Conservation (phyloP, 2,329 filamentous ascomycete genomes). For the Ophiognomonia clavigignenti-juglandacearum region DNA sequence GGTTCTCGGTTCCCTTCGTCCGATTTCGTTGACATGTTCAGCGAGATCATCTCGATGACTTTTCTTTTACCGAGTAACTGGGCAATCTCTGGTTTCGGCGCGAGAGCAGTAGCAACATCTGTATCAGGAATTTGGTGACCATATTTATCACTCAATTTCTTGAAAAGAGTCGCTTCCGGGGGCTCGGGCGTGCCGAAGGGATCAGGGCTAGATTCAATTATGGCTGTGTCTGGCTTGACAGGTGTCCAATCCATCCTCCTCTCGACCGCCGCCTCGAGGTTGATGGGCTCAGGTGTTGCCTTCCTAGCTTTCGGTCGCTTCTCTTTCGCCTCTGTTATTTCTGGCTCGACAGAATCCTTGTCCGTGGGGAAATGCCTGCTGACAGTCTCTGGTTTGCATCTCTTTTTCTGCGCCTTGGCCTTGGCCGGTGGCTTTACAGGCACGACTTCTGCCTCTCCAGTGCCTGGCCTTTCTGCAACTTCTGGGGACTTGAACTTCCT, state of each 20-base stretch:
- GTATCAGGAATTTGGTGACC: constrained; percentile 26
- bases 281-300: constrained; percentile 25
- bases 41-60: constrained; percentile 44
- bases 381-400: constrained; percentile 21
- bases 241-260: constrained; percentile 67
- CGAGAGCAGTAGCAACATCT: constrained; percentile 8
- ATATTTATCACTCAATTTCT: constrained; percentile 38
- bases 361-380: constrained; percentile 28
- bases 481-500: constrained; percentile 28
- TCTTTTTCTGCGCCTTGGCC: constrained; percentile 22
- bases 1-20: constrained; percentile 15
- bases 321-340: constrained; percentile 12
- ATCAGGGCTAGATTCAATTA: neutral
- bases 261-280: constrained; percentile 44
- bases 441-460: neutral
- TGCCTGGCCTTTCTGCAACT: neutral
- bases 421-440: constrained; percentile 21
- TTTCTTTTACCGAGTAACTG: constrained; percentile 50
- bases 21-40: constrained; percentile 17
- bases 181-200: neutral
- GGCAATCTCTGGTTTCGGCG: constrained; percentile 23
- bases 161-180: constrained; percentile 32
- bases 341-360: neutral
- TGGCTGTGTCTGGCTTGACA: constrained; percentile 36
- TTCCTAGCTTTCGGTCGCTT: constrained; percentile 20